Percentiles rank a stretch among this genome's conserved stretches.
phyloP scores from a whole-genome alignment of 768 basidiomycete genomes.

The Krasilnikovozyma curviuscula region DNA sequence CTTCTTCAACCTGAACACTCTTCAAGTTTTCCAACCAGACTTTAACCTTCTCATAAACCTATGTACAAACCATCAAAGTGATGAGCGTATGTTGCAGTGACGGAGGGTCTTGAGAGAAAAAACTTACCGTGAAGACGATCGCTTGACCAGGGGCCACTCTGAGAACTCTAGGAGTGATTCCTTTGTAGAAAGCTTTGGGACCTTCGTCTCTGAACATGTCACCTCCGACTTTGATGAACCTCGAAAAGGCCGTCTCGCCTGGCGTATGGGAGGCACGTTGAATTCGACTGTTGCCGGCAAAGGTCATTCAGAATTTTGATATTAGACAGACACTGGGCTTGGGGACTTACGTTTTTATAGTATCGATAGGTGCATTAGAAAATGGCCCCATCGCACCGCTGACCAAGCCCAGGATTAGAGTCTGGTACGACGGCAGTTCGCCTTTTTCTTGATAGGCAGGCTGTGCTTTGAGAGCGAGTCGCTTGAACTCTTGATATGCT shows the following conservation, averaged over 20 bases:
- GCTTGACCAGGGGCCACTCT: constrained; percentile 94
- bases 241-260: constrained; percentile 56
- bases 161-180: constrained; percentile 87
- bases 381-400: constrained; percentile 98
- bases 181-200: constrained; percentile 81
- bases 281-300: constrained; percentile 35
- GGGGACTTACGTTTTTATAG: constrained; percentile 12
- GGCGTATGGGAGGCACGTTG: constrained; percentile 61
- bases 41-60: not conserved
- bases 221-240: constrained; percentile 58
- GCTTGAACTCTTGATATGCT: constrained; percentile 80
- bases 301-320: not conserved
- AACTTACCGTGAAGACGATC: constrained; percentile 67
- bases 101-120: not conserved
- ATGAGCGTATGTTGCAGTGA: not conserved
- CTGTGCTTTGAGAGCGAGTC: constrained; percentile 52
- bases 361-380: constrained; percentile 65
- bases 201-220: constrained; percentile 93
- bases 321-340: not conserved
- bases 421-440: constrained; percentile 83
- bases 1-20: too few species aligned
- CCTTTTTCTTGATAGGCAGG: constrained; percentile 38
- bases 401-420: constrained; percentile 83
- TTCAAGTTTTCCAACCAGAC: not conserved
- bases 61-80: not conserved